Evolutionary conservation across 2,329 filamentous ascomycete genomes (phyloP).

Genomic region (Aspergillus persii): DNA sequence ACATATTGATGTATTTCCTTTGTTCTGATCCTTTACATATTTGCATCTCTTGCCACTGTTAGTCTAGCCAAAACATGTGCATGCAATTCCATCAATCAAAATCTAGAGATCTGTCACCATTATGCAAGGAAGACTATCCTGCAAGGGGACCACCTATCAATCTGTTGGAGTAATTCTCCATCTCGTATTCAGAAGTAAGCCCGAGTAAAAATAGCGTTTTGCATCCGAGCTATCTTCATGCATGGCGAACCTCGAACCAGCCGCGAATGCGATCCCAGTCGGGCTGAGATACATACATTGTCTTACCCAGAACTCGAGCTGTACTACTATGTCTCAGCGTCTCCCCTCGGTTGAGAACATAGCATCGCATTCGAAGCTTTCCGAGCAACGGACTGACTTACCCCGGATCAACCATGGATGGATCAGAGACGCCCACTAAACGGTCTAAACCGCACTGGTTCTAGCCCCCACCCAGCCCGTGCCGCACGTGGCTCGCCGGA

Average conservation of each 20-base stretch:
- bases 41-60: conserved; percentile 4
- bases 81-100: conserved; percentile 13
- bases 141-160: conserved; percentile 11
- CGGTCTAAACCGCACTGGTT: conserved; percentile 12
- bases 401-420: conserved; percentile 18
- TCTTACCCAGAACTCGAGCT: background rate
- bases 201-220: background rate
- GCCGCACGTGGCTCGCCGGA: conserved; percentile 21
- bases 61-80: conserved; percentile 7
- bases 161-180: background rate
- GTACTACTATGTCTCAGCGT: too few species aligned
- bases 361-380: background rate
- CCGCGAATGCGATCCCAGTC: background rate
- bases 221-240: background rate
- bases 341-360: too few species aligned
- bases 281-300: background rate
- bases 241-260: background rate
- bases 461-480: conserved; percentile 10
- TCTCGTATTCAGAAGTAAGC: background rate
- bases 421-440: conserved; percentile 10
- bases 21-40: conserved; percentile 6
- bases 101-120: conserved; percentile 9
- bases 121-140: conserved; percentile 13
- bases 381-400: conserved; percentile 5
- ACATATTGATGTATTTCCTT: conserved; percentile 2